These are phyloP conservation scores for Cladophialophora carrionii DNA, from an alignment of 2,329 filamentous ascomycete genomes.

Conservation along the genomic window DNA sequence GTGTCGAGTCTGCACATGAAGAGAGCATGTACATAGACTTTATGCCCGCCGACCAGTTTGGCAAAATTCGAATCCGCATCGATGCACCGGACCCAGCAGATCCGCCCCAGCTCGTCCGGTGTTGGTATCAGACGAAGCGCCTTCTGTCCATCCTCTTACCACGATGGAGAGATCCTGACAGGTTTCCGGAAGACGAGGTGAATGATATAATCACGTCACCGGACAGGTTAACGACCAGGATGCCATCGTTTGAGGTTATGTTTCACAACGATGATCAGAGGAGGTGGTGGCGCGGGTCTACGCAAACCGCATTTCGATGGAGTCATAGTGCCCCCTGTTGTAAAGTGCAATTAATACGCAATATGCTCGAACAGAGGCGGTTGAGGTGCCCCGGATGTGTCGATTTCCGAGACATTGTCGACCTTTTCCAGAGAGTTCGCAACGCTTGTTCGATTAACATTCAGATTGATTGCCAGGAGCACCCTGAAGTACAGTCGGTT, in stretches of 20 bases:
- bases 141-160: neutral
- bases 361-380: neutral
- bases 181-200: neutral
- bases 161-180: neutral
- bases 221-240: neutral
- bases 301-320: neutral
- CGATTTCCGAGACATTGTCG: neutral
- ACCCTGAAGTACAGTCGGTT: neutral
- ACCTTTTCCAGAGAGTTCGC: neutral
- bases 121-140: neutral
- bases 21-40: neutral
- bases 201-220: neutral
- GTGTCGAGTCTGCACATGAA: neutral
- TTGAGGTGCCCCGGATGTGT: neutral
- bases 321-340: neutral
- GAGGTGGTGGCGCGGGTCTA: neutral
- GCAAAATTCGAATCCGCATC: neutral
- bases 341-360: neutral
- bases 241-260: neutral
- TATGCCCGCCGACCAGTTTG: neutral
- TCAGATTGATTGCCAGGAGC: neutral
- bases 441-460: neutral
- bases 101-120: neutral
- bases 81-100: neutral
- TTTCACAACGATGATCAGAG: neutral